Conservation (phyloP, 768 basidiomycete species). For the Ephemerocybe angulata region DNA sequence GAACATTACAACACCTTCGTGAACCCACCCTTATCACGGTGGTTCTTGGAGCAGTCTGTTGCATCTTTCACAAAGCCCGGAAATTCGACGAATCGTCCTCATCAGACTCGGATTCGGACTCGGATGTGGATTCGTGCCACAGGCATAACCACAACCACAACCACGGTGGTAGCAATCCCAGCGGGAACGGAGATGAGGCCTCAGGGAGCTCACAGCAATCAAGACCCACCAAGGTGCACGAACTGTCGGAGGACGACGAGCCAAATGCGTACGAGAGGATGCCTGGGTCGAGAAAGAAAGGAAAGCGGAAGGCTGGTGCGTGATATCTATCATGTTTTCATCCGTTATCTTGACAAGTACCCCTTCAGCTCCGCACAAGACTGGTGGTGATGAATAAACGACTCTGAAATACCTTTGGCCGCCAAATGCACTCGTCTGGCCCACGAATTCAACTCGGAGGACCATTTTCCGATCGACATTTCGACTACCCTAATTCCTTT, state of each 20-base stretch:
- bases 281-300: constrained; percentile 33
- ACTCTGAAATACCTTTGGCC: too few relatives aligned
- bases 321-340: not conserved
- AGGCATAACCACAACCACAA: constrained; percentile 20
- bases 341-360: not conserved
- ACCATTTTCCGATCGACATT: not conserved
- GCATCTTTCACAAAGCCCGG: constrained; percentile 86
- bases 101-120: constrained; percentile 50
- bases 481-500: not conserved
- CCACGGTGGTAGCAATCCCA: not conserved
- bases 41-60: constrained; percentile 63
- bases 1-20: not conserved
- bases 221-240: constrained; percentile 15
- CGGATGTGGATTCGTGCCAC: constrained; percentile 32
- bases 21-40: not conserved
- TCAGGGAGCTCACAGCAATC: constrained; percentile 7
- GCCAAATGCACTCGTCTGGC: not conserved
- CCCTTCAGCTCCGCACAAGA: too few relatives aligned
- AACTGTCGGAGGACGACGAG: constrained; percentile 26
- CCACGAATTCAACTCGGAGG: not conserved
- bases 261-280: constrained; percentile 51
- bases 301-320: constrained; percentile 28
- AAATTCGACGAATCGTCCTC: constrained; percentile 81
- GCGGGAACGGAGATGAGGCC: too few relatives aligned
- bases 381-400: too few relatives aligned